phyloP scores from a whole-genome alignment of 2,329 filamentous ascomycete species.

The Escovopsis sp. region DNA sequence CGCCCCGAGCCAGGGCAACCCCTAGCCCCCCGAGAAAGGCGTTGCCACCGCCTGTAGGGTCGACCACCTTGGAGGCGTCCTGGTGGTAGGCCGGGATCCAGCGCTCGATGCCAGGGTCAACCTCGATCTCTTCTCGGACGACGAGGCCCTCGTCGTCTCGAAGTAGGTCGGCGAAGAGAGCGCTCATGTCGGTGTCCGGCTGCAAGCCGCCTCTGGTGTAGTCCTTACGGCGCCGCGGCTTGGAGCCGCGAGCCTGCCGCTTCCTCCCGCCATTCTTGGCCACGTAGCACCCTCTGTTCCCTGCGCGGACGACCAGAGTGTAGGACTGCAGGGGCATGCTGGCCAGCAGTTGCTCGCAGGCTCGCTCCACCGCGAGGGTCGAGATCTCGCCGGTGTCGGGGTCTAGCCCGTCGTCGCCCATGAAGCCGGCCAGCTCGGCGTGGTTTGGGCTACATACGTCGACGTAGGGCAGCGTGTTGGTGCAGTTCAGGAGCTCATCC shows the following conservation, averaged over 20 bases:
- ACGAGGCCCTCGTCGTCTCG: slow-evolving; percentile 38
- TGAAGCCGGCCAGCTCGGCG: slow-evolving; percentile 73
- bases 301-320: slow-evolving; percentile 54
- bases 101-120: slow-evolving; percentile 49
- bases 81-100: slow-evolving; percentile 72
- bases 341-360: slow-evolving; percentile 47
- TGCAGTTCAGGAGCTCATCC: slow-evolving; percentile 48
- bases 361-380: slow-evolving; percentile 36
- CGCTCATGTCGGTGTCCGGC: slow-evolving; percentile 48
- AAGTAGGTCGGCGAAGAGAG: slow-evolving; percentile 43
- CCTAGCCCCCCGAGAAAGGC: slow-evolving; percentile 58
- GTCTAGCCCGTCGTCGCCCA: slow-evolving; percentile 46
- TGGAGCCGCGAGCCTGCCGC: slow-evolving; percentile 18
- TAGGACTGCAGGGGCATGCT: slow-evolving; percentile 51
- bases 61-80: slow-evolving; percentile 46
- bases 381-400: slow-evolving; percentile 39
- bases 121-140: slow-evolving; percentile 41
- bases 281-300: slow-evolving; percentile 56
- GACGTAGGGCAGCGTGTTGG: slow-evolving; percentile 45
- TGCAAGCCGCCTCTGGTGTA: slow-evolving; percentile 36
- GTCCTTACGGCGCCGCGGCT: slow-evolving; percentile 24
- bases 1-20: slow-evolving; percentile 44
- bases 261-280: slow-evolving; percentile 42
- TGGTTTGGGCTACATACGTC: slow-evolving; percentile 70
- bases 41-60: slow-evolving; percentile 91